A percentile compares a stretch with the other conserved stretches of the same genome.
These are phyloP conservation scores for Combretum micranthum DNA, from an alignment of 345 rosid species.

Conservation along the genomic window DNA sequence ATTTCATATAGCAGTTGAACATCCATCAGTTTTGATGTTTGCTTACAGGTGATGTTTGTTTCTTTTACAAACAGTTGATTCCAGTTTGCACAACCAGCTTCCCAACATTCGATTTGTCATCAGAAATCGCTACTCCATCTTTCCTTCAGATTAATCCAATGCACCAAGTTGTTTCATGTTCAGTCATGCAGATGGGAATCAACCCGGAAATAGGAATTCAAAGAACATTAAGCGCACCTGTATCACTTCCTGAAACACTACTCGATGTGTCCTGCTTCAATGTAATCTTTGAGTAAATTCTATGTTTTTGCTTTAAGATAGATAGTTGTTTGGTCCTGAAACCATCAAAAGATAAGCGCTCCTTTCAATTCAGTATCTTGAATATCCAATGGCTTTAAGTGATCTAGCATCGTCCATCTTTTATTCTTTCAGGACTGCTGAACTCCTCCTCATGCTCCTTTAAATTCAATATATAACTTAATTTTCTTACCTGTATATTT, in stretches of 20 bases:
- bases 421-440: neutral
- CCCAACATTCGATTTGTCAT: constrained; percentile 37
- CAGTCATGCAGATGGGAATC: constrained; percentile 44
- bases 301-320: no score
- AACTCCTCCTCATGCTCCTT: no score
- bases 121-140: constrained; percentile 40
- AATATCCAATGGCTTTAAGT: neutral
- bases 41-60: neutral
- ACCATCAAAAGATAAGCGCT: no score
- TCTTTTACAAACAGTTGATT: constrained; percentile 24
- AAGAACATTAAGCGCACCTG: constrained; percentile 41
- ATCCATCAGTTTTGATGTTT: neutral
- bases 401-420: neutral
- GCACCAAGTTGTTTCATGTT: constrained; percentile 40
- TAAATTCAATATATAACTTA: neutral
- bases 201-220: constrained; percentile 35
- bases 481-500: neutral
- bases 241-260: constrained; percentile 37
- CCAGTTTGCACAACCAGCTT: constrained; percentile 26
- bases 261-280: constrained; percentile 39
- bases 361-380: constrained; percentile 4
- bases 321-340: no score
- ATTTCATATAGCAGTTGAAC: neutral
- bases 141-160: constrained; percentile 43
- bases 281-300: constrained; percentile 20